Base-by-base conservation (phyloP, 2,329 filamentous ascomycete species). In the Emericellopsis atlantica region DNA sequence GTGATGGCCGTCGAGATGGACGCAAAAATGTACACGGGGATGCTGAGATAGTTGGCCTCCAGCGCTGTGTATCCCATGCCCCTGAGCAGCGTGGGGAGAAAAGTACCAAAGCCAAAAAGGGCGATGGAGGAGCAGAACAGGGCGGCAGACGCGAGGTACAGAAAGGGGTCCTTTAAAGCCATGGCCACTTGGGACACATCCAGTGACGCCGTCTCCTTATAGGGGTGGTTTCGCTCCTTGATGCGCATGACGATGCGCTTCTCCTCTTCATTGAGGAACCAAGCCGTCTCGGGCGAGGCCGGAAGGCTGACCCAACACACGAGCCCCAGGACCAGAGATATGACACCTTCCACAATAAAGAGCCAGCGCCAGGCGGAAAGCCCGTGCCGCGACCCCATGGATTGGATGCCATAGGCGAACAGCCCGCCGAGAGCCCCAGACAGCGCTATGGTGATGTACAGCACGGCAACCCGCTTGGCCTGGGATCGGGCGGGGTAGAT, bases 301-400 rank as follows among this genome's bases (percentile, higher is more conserved):
- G 59, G 59, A 9, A 70, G 62, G 48, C 66, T 59, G 48, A 56
- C 60, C 50, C 60, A 57, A 18, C 48, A 48, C 38, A 45, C 44
- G 46, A 52, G 43, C 3, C 51, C 49, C 14, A 55, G 39, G 23
- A 46, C 44, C 4, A 57, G 44, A 22, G 57, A 57, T 8, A 55
- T 45, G 10, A 57, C 43, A 1, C 64, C 64, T 45, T 67, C 62
- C 7, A 61, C 50, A 37, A 66, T 62, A 45, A 70, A 70, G 1
- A 68, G 48, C 66, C 66, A 71, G 43, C 64, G 54, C 67, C 66
- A 70, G 4, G 66, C 67, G 7, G 54, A 50, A 7, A 70, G 55
- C 1, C 65, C n/a, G n/a, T n/a, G n/a, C n/a, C n/a, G n/a, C n/a
- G n/a, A n/a, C n/a, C n/a, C n/a, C n/a, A n/a, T n/a, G n/a, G n/a